Percentiles rank a stretch among this genome's conserved stretches.
Evolutionary conservation across 2,329 filamentous ascomycete species (phyloP).

Genomic region (Penicillium sp.): DNA sequence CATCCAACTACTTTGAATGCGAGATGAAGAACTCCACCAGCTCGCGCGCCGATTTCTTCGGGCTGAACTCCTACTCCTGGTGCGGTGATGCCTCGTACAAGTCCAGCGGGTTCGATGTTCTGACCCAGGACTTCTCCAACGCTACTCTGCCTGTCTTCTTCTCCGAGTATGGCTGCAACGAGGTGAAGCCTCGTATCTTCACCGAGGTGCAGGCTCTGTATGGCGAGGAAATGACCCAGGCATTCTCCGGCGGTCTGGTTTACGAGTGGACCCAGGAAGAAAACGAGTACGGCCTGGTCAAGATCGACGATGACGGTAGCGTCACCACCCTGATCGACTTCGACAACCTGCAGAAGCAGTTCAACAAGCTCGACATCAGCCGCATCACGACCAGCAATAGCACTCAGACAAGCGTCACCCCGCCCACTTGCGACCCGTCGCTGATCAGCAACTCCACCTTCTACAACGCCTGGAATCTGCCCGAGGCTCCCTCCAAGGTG

Average conservation of each 20-base stretch:
- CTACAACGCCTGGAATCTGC: slow-evolving; percentile 73
- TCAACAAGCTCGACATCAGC: slow-evolving; percentile 65
- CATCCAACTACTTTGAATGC: slow-evolving; percentile 58
- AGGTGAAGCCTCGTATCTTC: slow-evolving; percentile 52
- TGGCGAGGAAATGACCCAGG: slow-evolving; percentile 52
- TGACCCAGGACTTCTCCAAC: slow-evolving; percentile 55
- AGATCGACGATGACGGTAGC: slow-evolving; percentile 53
- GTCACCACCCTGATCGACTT: slow-evolving; percentile 59
- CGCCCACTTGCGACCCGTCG: slow-evolving; percentile 59
- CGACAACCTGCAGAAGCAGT: slow-evolving; percentile 69
- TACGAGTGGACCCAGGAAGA: slow-evolving; percentile 47
- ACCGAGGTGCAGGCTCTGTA: slow-evolving; percentile 58
- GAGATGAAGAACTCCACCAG: slow-evolving; percentile 43
- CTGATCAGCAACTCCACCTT: slow-evolving; percentile 65
- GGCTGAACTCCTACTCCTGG: slow-evolving; percentile 65
- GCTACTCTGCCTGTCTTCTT: slow-evolving; percentile 59
- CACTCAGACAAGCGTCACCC: slow-evolving; percentile 47
- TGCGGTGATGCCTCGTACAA: slow-evolving; percentile 54
- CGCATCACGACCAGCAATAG: slow-evolving; percentile 59
- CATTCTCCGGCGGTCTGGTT: slow-evolving; percentile 53
- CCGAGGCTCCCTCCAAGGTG: slow-evolving; percentile 60
- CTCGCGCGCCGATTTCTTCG: slow-evolving; percentile 59
- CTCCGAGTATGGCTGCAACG: slow-evolving; percentile 62
- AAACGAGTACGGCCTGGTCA: slow-evolving; percentile 53
- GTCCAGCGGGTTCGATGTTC: slow-evolving; percentile 49